Conservation (phyloP, 352 stramenopile genomes). For the Peronosclerospora sorghi region DNA sequence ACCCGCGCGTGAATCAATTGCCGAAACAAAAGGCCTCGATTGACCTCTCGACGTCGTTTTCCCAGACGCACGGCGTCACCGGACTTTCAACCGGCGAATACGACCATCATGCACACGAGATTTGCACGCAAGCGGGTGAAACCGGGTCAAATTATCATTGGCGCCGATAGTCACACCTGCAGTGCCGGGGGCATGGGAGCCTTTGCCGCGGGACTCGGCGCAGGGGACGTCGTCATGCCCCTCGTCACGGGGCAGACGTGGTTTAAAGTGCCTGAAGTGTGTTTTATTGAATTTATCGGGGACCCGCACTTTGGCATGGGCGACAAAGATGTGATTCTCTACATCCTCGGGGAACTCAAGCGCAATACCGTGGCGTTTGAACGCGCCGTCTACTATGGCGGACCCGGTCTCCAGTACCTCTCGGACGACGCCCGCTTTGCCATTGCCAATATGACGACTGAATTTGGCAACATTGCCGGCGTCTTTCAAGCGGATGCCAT, state of each 20-base stretch:
- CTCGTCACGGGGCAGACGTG: slow-evolving; percentile 76
- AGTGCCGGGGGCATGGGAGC: slow-evolving; percentile 64
- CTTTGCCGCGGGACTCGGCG: slow-evolving; percentile 60
- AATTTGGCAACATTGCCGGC: slow-evolving; percentile 74
- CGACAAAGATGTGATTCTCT: slow-evolving; percentile 70
- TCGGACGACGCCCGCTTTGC: slow-evolving; percentile 61
- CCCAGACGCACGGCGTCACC: slow-evolving; percentile 28
- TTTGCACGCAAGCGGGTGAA: slow-evolving; percentile 72
- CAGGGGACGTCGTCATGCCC: slow-evolving; percentile 73
- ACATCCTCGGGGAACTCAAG: slow-evolving; percentile 72
- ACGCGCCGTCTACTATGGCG: slow-evolving; percentile 68
- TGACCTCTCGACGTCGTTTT: slow-evolving; percentile 68
- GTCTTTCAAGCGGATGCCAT: slow-evolving; percentile 67
- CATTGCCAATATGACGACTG: slow-evolving; percentile 75
- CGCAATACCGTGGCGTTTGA: slow-evolving; percentile 78
- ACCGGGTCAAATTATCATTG: slow-evolving; percentile 76
- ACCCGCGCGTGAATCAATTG: slow-evolving; percentile 66
- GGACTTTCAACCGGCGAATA: slow-evolving; percentile 75
- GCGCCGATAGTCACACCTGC: slow-evolving; percentile 68
- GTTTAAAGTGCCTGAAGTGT: slow-evolving; percentile 73
- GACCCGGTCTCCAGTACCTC: slow-evolving; percentile 37
- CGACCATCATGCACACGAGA: slow-evolving; percentile 81
- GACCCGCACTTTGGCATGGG: slow-evolving; percentile 57
- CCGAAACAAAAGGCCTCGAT: slow-evolving; percentile 74
- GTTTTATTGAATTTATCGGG: slow-evolving; percentile 70